Evolutionary conservation across 768 basidiomycete species (phyloP).

Genomic region (Amanita pseudoporphyria): DNA sequence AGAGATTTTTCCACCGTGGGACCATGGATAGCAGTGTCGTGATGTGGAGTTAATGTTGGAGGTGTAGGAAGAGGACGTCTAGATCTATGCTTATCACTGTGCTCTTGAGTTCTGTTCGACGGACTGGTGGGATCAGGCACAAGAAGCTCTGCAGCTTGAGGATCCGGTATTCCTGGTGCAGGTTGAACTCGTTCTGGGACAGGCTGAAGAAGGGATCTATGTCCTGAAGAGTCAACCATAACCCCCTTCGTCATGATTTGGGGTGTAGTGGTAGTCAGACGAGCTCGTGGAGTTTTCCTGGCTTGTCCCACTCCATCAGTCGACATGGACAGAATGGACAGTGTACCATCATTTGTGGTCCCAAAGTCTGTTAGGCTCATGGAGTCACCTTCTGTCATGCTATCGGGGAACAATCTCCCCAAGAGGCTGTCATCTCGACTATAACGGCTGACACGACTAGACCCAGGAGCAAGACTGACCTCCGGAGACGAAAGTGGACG

Average conservation of each 20-base stretch:
- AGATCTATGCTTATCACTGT: not conserved
- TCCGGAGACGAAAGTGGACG: not conserved
- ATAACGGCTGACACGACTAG: constrained; percentile 2
- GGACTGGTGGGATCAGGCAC: not conserved
- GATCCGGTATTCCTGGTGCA: not conserved
- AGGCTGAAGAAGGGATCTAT: not conserved
- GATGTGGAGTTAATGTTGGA: not conserved
- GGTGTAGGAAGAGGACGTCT: constrained; percentile 4
- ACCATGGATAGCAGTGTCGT: not conserved
- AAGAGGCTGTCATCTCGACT: constrained; percentile 16
- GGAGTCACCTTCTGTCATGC: constrained; percentile 7
- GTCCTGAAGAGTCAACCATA: not conserved
- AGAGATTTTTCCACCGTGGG: not conserved
- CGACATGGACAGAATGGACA: constrained; percentile 11
- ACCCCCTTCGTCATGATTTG: constrained; percentile 3
- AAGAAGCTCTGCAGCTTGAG: constrained; percentile 4
- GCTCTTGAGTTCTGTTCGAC: not conserved
- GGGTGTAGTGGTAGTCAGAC: constrained; percentile 4
- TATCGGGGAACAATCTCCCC: constrained; percentile 19
- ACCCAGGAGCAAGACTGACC: not conserved
- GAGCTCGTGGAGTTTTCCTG: constrained; percentile 8
- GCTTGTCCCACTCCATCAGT: constrained; percentile 7
- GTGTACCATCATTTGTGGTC: constrained; percentile 14
- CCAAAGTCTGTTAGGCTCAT: constrained; percentile 12
- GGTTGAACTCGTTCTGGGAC: constrained; percentile 1